phyloP scores from a whole-genome alignment of 768 basidiomycete genomes.

The Leccinum subtestaceum region DNA sequence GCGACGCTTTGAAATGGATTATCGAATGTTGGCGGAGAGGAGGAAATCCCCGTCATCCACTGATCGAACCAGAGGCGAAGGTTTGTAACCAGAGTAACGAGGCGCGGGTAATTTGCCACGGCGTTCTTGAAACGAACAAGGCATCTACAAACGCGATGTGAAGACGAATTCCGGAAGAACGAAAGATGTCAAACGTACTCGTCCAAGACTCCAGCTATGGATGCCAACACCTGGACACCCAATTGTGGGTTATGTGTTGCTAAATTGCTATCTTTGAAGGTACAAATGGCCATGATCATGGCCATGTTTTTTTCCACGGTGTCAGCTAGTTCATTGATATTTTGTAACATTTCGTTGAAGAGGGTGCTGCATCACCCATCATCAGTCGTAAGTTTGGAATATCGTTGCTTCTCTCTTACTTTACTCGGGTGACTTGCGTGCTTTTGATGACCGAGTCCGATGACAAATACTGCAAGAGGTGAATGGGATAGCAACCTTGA shows the following conservation, averaged over 20 bases:
- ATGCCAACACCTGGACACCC: conserved; percentile 43
- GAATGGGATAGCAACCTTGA: neutral
- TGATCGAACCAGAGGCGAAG: conserved; percentile 44
- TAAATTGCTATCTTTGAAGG: conserved; percentile 29
- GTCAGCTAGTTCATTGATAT: conserved; percentile 41
- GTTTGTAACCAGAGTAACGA: conserved; percentile 40
- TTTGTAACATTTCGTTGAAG: conserved; percentile 44
- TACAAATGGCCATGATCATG: conserved; percentile 30
- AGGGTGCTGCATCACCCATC: conserved; percentile 35
- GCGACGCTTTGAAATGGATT: conserved; percentile 38
- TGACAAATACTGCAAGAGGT: conserved; percentile 47
- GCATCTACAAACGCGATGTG: conserved; percentile 36
- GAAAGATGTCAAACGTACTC: conserved; percentile 40
- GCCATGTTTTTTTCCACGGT: conserved; percentile 42
- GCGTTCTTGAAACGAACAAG: conserved; percentile 59
- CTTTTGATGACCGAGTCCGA: conserved; percentile 60
- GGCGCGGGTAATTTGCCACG: conserved; percentile 42
- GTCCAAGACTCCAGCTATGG: conserved; percentile 46
- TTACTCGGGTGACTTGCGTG: conserved; percentile 47
- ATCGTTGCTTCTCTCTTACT: conserved; percentile 35
- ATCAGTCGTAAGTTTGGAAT: conserved; percentile 8
- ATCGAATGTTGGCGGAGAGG: conserved; percentile 41
- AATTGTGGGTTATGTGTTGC: conserved; percentile 18
- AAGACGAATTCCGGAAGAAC: conserved; percentile 17
- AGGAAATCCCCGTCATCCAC: conserved; percentile 45